phyloP scores from a whole-genome alignment of 345 rosid genomes.

The Noccaea caerulescens region DNA sequence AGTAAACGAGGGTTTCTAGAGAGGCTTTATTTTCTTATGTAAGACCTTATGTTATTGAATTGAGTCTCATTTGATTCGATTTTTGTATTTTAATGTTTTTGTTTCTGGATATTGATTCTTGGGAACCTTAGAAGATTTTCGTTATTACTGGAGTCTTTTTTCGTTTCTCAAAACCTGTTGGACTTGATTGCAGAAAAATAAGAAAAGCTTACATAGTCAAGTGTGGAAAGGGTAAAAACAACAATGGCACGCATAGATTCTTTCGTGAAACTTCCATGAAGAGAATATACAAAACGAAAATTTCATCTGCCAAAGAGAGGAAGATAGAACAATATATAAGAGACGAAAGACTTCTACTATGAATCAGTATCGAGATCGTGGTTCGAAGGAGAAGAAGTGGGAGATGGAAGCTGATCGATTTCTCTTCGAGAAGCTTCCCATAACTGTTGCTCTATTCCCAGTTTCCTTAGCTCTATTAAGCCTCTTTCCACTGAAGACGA shows the following conservation, averaged over 20 bases:
- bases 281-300: constrained; percentile 39
- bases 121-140: not conserved
- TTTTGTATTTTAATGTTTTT: constrained; percentile 2
- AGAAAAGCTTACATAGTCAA: constrained; percentile 7
- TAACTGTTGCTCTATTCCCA: constrained; percentile 84
- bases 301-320: constrained; percentile 15
- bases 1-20: constrained; percentile 1
- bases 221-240: not conserved
- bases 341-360: constrained; percentile 22
- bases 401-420: constrained; percentile 52
- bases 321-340: not conserved
- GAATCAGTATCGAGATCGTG: constrained; percentile 42
- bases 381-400: constrained; percentile 37
- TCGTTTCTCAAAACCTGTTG: not conserved
- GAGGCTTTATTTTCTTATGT: not conserved
- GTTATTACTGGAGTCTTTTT: not conserved
- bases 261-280: constrained; percentile 30
- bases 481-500: constrained; percentile 74
- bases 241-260: not conserved
- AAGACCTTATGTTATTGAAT: constrained; percentile 9
- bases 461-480: constrained; percentile 71
- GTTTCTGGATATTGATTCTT: constrained; percentile 29
- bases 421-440: constrained; percentile 94
- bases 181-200: not conserved
- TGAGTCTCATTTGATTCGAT: constrained; percentile 3